Evolutionary conservation across 177 flowering plant species (phyloP), one percentile per base, ranked within the genome.

Genomic region (Telopea speciosissima): DNA sequence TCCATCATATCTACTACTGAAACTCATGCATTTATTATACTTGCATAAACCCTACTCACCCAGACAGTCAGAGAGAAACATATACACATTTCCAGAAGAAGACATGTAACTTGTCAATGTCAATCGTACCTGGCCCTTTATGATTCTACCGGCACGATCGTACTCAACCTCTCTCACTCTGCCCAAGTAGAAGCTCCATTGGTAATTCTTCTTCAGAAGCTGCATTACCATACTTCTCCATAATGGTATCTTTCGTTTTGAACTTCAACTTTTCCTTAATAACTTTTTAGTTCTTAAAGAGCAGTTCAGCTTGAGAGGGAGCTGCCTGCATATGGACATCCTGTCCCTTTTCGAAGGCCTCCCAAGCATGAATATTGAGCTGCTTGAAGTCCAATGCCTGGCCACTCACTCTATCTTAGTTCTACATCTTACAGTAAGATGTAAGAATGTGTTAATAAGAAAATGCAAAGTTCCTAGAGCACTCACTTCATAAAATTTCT

Each of bases 321-420:
- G 96, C 98, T 54, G 97, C 96, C 80, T 93, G 98, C 92, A 91
- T 87, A 76, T 93, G 98, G 65, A 93, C 79, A 73, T 93, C 98
- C 73, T 93, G 95, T 24, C 98, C 98, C 79, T 93, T 90, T 24
- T 88, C 98, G 80, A 84, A 91, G 70, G 98, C 93, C 74, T 91
- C 97, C 91, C 85, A 85, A 71, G 98, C 83, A 79, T 93, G 97
- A 26, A 90, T 73, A 65, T 86, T 91, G 19, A 91, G 85, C 73
- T 89, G 90, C 83, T 88, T 87, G 72, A 91, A 93, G 64, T 91
- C 98, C 84, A 84, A 68, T 16, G 98, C 97, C 79, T 93, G 97
- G 22, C 98, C 98, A 79, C 91, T 86, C 4, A 77, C 75, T 78
- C 98, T 83, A 63, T 87, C 81, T 73, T 83, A 89, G 71, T 91